Base-by-base conservation (phyloP, 2,329 filamentous ascomycete species). In the Pseudopyrenochaeta lycopersici region DNA sequence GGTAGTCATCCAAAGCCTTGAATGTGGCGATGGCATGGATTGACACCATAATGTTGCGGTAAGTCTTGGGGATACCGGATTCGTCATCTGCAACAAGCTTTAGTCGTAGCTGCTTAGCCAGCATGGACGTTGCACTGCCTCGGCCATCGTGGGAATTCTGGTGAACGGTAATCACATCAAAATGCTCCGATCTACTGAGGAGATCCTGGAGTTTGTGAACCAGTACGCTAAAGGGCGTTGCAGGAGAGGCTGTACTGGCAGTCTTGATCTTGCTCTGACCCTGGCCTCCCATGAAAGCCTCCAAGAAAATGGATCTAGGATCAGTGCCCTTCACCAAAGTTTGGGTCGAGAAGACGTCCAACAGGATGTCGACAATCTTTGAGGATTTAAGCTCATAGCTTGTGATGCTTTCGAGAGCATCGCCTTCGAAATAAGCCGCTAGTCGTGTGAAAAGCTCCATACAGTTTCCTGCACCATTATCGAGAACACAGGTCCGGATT, bases 21-120 rank as follows among this genome's bases (percentile, higher is more conserved):
- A 99, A 98, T 0, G 93, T 98, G 2, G 95, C 94, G 68, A 99
- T 98, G 14, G 95, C 95, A 74, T 99, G 95, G 52, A 99, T 99
- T 0, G 92, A 96, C 1, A 99, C 95, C 90, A 97, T 97, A 59
- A 99, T 96, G 63, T 94, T 97, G 18, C 91, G 86, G 72, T 96
- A 98, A 0, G 89, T 83, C 31, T 88, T 85, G 15, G 95, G 95
- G 54, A 99, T 95, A 43, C 95, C 91, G 0, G 92, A 94, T 41
- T 93, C 89, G 1, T 96, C 93, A 63, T 96, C 93, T 1, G 95
- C 94, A 32, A 93, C 85, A 30, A 99, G 82, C 65, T 92, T 93
- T 39, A 99, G 84, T 30, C 94, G 87, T 30, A 99, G 89, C 70
- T 99, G 95, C 75, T 98, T 98, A 4, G 92, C 93, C 5, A 99